These are phyloP conservation scores for Vitis cinerea DNA, from an alignment of 164 flowering plant genomes.

Conservation along the genomic window DNA sequence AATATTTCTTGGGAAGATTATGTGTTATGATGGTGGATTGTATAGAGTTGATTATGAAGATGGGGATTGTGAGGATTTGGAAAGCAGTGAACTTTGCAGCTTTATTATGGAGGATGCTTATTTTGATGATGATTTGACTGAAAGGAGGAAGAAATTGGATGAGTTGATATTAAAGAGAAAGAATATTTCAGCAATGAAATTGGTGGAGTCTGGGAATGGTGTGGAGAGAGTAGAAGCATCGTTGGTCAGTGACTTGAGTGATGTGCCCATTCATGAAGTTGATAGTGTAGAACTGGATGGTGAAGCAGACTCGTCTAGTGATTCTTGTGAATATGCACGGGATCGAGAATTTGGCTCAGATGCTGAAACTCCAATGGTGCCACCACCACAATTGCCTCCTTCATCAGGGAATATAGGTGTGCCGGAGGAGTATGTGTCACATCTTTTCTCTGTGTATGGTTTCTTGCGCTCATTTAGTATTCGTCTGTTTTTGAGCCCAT, in stretches of 20 bases:
- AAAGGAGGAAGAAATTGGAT: slow-evolving; percentile 52
- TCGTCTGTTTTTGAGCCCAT: slow-evolving; percentile 69
- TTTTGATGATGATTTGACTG: slow-evolving; percentile 35
- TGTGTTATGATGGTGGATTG: slow-evolving; percentile 56
- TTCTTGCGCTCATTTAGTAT: slow-evolving; percentile 82
- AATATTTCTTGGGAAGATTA: slow-evolving; percentile 68
- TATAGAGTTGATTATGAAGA: slow-evolving; percentile 89
- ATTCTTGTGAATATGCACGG: slow-evolving; percentile 44
- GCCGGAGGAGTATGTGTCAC: slow-evolving; percentile 71
- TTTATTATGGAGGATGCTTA: slow-evolving; percentile 38
- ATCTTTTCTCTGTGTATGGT: slow-evolving; percentile 77
- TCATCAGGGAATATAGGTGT: slow-evolving; percentile 81
- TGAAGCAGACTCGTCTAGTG: slow-evolving; percentile 56
- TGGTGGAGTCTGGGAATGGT: slow-evolving; percentile 8
- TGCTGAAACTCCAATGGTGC: slow-evolving; percentile 28
- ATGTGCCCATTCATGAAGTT: slow-evolving; percentile 17
- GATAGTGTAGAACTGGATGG: slow-evolving; percentile 30
- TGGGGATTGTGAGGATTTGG: slow-evolving; percentile 89
- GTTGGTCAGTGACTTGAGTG: slow-evolving; percentile 27
- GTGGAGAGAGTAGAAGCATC: slow-evolving; percentile 23
- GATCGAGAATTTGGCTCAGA: slow-evolving; percentile 26
- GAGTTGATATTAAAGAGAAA: slow-evolving; percentile 16
- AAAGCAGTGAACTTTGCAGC: slow-evolving; percentile 52
- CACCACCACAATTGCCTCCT: slow-evolving; percentile 63
- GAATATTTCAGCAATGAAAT: slow-evolving; percentile 8